Percentiles rank a stretch among this genome's conserved stretches.
Conservation (phyloP, 371 early-diverging fungal species). For the Blakeslea trispora region DNA sequence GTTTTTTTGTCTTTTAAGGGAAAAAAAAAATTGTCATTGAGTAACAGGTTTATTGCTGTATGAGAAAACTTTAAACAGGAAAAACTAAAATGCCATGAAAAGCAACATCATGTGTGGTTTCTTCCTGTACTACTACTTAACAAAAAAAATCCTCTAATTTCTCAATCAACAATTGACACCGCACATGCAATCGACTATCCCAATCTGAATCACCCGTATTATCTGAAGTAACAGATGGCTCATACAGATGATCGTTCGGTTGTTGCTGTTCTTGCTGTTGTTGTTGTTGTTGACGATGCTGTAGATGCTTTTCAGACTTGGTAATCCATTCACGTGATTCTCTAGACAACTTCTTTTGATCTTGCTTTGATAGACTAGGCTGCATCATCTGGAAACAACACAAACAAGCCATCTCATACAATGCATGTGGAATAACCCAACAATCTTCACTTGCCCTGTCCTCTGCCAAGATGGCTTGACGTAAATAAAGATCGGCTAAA, state of each 20-base stretch:
- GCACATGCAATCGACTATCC: slow-evolving; percentile 39
- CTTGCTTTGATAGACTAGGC: slow-evolving; percentile 3
- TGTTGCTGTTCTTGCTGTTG: slow-evolving; percentile 7
- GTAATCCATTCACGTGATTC: slow-evolving; percentile 30
- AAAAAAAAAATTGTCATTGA: too few relatives aligned
- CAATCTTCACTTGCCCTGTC: slow-evolving; percentile 20
- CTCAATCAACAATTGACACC: slow-evolving; percentile 32
- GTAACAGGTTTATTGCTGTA: not conserved
- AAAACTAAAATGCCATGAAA: not conserved
- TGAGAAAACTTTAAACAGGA: slow-evolving; percentile 1
- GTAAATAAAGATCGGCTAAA: slow-evolving; percentile 32
- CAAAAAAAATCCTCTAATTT: slow-evolving; percentile 27
- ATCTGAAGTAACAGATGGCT: slow-evolving; percentile 19
- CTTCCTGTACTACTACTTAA: too few relatives aligned
- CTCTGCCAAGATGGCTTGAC: slow-evolving; percentile 14
- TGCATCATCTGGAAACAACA: slow-evolving; percentile 23
- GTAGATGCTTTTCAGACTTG: slow-evolving; percentile 24
- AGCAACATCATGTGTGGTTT: not conserved
- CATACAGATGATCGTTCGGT: slow-evolving; percentile 8
- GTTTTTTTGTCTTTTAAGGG: too few relatives aligned
- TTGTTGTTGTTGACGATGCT: slow-evolving; percentile 9
- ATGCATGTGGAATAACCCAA: slow-evolving; percentile 33
- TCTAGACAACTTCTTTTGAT: slow-evolving; percentile 19
- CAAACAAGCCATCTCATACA: slow-evolving; percentile 35
- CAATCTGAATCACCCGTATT: slow-evolving; percentile 39